Percentiles rank a stretch among this genome's conserved stretches.
phyloP scores from a whole-genome alignment of 2,329 filamentous ascomycete genomes.

The Thielaviopsis cerberus region DNA sequence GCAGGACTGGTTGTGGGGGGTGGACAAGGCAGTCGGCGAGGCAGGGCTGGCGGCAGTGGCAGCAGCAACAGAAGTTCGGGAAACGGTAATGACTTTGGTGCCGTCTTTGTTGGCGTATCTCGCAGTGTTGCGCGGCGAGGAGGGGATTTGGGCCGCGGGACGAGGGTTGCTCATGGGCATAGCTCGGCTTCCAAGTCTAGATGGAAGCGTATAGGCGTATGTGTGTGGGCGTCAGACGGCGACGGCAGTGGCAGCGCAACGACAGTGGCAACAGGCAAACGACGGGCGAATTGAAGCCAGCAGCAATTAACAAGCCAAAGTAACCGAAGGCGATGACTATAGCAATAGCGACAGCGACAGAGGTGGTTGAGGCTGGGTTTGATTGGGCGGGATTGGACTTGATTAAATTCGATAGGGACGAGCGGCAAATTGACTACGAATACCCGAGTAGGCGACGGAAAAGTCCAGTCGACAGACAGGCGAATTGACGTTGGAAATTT shows the following conservation, averaged over 20 bases:
- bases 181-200: conserved; percentile 17
- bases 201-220: conserved; percentile 9
- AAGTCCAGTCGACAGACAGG: no score
- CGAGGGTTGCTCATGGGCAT: conserved; percentile 36
- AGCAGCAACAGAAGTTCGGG: conserved; percentile 23
- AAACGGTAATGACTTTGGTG: conserved; percentile 49
- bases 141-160: conserved; percentile 29
- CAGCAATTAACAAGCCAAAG: not conserved
- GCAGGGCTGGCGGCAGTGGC: not conserved
- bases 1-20: conserved; percentile 16
- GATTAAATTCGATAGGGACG: no score
- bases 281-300: not conserved
- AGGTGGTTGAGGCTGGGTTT: not conserved
- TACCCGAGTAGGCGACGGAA: no score
- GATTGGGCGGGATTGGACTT: no score
- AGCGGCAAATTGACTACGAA: no score
- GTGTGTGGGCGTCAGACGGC: not conserved
- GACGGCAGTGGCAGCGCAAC: not conserved
- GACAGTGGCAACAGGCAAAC: not conserved
- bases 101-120: conserved; percentile 52
- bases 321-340: not conserved
- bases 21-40: not conserved
- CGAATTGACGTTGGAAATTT: no score
- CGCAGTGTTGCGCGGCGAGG: conserved; percentile 34
- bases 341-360: not conserved